phyloP scores from a whole-genome alignment of 169 alveolate genomes.

The Plasmodium falciparum region DNA sequence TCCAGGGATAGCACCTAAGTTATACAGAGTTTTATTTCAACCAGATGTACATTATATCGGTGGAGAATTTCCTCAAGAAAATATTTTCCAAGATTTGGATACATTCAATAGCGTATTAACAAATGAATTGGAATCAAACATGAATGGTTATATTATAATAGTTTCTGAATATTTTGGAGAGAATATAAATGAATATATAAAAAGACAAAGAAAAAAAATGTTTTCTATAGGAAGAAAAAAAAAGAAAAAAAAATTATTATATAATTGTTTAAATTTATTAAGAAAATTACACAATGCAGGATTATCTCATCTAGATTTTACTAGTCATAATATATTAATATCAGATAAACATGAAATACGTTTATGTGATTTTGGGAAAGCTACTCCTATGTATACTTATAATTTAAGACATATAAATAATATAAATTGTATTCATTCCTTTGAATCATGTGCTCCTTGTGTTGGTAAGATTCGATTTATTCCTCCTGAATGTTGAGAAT shows the following conservation, averaged over 20 bases:
- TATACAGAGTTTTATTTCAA: conserved; percentile 80
- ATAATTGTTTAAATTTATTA: conserved; percentile 75
- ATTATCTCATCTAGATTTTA: conserved; percentile 84
- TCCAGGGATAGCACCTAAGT: conserved; percentile 81
- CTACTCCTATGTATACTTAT: conserved; percentile 83
- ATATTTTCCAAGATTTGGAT: conserved; percentile 24
- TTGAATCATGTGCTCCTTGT: conserved; percentile 87
- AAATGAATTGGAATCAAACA: conserved; percentile 45
- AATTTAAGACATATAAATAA: conserved; percentile 78
- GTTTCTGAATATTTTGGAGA: conserved; percentile 83
- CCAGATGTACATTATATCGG: conserved; percentile 18
- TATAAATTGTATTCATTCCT: conserved; percentile 65
- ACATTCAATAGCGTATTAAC: conserved; percentile 46
- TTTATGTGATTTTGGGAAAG: conserved; percentile 85
- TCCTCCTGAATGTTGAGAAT: conserved; percentile 89
- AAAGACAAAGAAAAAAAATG: conserved; percentile 36
- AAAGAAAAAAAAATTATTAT: conserved; percentile 16
- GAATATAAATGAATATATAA: conserved; percentile 79
- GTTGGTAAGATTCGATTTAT: conserved; percentile 87
- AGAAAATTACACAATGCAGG: conserved; percentile 83
- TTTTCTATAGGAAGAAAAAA: no score
- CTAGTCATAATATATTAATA: conserved; percentile 86
- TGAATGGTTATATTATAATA: conserved; percentile 78
- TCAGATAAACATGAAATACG: conserved; percentile 79
- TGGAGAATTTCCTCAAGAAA: not conserved